Conservation (phyloP, 345 rosid species). For the Boechera retrofracta region DNA sequence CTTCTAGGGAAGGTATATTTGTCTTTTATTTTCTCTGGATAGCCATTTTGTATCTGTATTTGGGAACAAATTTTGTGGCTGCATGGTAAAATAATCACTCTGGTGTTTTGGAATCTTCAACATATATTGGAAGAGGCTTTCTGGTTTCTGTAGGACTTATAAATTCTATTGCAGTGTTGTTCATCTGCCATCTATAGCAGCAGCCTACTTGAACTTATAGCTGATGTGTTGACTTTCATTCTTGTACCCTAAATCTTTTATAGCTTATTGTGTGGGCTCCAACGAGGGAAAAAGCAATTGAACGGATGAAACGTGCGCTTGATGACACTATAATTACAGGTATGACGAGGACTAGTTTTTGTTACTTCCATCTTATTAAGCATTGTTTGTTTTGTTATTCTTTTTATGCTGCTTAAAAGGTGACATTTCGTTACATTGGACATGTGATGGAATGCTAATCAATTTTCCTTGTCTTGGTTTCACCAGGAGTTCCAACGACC, state of each 20-base stretch:
- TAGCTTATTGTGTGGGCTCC: conserved; percentile 99
- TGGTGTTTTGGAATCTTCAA: neutral
- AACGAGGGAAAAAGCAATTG: conserved; percentile 96
- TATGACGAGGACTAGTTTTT: conserved; percentile 20
- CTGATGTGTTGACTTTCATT: conserved; percentile 8
- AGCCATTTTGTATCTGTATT: neutral
- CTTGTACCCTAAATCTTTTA: conserved; percentile 34
- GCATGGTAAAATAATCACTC: neutral
- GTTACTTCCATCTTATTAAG: neutral
- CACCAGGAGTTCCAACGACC: conserved; percentile 93
- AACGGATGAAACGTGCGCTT: conserved; percentile 98
- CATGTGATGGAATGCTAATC: neutral
- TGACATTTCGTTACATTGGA: neutral
- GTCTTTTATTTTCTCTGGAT: conserved; percentile 24
- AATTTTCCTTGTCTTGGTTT: conserved; percentile 17
- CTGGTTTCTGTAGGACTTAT: neutral
- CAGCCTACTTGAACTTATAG: neutral
- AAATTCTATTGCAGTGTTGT: neutral
- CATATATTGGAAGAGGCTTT: neutral
- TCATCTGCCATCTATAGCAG: neutral
- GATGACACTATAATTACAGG: conserved; percentile 92
- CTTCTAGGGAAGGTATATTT: conserved; percentile 90
- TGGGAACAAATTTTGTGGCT: neutral
- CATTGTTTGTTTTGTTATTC: neutral
- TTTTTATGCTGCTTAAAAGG: neutral